Conservation (phyloP, 1,284 basidiomycete genomes). For the Ganoderma sinense region DNA sequence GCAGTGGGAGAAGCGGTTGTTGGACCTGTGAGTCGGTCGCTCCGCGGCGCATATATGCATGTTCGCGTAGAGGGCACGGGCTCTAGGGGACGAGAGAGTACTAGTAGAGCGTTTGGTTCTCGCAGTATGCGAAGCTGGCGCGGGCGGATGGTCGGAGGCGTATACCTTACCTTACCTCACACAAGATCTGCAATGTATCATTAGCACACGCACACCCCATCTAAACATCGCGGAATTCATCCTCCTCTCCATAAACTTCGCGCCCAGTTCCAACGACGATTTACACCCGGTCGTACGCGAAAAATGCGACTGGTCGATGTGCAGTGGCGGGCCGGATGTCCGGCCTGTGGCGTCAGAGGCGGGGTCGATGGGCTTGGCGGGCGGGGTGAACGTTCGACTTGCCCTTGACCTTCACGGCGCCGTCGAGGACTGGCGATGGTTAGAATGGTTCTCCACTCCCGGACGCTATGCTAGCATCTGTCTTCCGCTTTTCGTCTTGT, state of each 20-base stretch:
- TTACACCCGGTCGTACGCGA: no score
- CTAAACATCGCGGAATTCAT: slow-evolving; percentile 3
- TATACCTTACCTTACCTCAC: neutral
- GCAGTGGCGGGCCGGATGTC: neutral
- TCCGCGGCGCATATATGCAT: neutral
- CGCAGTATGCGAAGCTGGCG: neutral
- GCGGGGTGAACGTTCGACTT: neutral
- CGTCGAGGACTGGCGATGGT: neutral
- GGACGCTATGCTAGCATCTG: neutral
- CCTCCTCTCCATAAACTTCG: neutral
- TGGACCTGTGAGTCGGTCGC: slow-evolving; percentile 43
- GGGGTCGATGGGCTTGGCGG: no score
- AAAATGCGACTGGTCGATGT: no score
- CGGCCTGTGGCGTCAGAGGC: neutral
- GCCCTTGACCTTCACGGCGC: neutral
- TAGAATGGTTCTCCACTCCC: neutral
- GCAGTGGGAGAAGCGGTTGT: slow-evolving; percentile 73
- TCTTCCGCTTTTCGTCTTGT: neutral
- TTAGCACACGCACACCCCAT: slow-evolving; percentile 11
- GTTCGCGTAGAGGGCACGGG: neutral
- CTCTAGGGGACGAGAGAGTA: neutral
- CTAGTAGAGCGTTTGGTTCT: neutral
- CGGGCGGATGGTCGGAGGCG: neutral
- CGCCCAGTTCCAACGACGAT: neutral
- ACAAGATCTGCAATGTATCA: slow-evolving; percentile 21